A percentile compares a stretch with the other conserved stretches of the same genome.
These are phyloP conservation scores for Ogataea sp. DNA, from an alignment of 805 yeast genomes.

Conservation along the genomic window DNA sequence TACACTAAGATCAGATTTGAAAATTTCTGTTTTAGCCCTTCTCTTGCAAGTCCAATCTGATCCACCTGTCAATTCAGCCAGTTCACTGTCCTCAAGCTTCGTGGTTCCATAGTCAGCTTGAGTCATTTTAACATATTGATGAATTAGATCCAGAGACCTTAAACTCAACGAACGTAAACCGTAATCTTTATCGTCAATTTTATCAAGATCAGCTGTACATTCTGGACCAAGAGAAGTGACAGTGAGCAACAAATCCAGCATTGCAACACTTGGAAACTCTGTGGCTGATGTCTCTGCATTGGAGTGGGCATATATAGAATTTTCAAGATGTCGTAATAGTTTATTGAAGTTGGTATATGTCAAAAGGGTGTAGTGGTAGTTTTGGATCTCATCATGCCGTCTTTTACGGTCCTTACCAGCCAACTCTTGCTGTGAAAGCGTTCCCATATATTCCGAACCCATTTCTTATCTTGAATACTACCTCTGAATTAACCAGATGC, in stretches of 20 bases:
- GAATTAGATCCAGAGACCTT: slow-evolving; percentile 26
- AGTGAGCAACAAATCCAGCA: slow-evolving; percentile 27
- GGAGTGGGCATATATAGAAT: slow-evolving; percentile 17
- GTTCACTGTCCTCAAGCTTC: not conserved
- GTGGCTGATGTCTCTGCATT: too few relatives aligned
- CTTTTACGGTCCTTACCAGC: too few relatives aligned
- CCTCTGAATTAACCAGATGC: too few relatives aligned
- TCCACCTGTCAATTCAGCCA: not conserved
- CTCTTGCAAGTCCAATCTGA: not conserved
- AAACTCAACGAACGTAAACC: slow-evolving; percentile 18
- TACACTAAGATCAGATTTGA: too few relatives aligned
- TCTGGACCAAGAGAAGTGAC: slow-evolving; percentile 26
- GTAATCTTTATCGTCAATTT: slow-evolving; percentile 19
- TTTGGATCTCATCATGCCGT: not conserved
- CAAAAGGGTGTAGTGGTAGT: slow-evolving; percentile 6
- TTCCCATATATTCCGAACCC: too few relatives aligned
- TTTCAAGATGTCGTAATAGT: slow-evolving; percentile 28
- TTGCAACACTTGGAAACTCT: slow-evolving; percentile 26
- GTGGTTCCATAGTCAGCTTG: not conserved
- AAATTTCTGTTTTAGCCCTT: too few relatives aligned
- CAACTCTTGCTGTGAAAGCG: too few relatives aligned
- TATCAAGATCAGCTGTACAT: slow-evolving; percentile 14
- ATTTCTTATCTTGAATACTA: too few relatives aligned
- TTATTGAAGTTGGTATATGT: slow-evolving; percentile 23
- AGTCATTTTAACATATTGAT: slow-evolving; percentile 4